Conservation (phyloP, 495 filamentous ascomycete species). For the Neurospora sp. region DNA sequence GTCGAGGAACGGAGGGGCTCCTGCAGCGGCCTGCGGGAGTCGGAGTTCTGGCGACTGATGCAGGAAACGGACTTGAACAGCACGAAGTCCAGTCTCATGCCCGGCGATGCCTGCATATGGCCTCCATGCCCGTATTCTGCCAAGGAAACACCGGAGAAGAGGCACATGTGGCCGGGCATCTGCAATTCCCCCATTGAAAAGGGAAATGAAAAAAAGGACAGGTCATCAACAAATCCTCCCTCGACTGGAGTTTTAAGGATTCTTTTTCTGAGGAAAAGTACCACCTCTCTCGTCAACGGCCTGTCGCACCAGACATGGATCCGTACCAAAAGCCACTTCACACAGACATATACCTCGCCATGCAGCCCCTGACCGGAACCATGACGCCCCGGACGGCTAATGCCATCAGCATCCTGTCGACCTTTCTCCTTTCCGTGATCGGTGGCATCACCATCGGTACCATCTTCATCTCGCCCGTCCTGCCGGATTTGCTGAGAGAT, state of each 20-base stretch:
- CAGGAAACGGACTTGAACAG: neutral
- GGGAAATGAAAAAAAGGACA: neutral
- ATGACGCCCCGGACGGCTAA: neutral
- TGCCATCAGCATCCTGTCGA: neutral
- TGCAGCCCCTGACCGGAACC: neutral
- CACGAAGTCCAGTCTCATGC: neutral
- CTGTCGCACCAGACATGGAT: neutral
- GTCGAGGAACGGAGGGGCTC: neutral
- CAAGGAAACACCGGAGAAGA: neutral
- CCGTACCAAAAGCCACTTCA: neutral
- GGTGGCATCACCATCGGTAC: neutral
- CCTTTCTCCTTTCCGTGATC: neutral
- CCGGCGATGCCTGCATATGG: neutral
- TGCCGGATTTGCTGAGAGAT: neutral
- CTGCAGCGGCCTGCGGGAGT: neutral
- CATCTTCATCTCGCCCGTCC: neutral
- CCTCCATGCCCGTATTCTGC: neutral
- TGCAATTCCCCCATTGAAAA: neutral
- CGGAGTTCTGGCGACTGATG: neutral
- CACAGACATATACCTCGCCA: neutral
- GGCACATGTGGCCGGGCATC: neutral
- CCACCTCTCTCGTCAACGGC: neutral
- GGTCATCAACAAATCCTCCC: neutral
- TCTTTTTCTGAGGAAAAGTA: neutral
- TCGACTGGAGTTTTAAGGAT: neutral